Conservation (phyloP, 495 filamentous ascomycete species). For the Hypoxylon fuscum region DNA sequence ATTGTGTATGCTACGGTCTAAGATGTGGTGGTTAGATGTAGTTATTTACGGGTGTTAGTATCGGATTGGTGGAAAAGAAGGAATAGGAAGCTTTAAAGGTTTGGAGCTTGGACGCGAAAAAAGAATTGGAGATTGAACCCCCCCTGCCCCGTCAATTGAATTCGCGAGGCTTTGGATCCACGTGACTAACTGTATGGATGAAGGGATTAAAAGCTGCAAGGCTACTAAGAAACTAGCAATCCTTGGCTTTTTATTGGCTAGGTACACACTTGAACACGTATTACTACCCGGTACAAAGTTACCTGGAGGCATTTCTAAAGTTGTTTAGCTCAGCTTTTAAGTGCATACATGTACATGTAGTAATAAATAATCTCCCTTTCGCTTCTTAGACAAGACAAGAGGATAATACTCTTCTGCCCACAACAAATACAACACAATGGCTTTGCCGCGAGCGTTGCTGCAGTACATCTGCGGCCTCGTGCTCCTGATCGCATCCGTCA, state of each 20-base stretch:
- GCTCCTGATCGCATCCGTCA: slow-evolving; percentile 67
- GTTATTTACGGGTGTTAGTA: slow-evolving; percentile 10
- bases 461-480: slow-evolving; percentile 56
- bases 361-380: slow-evolving; percentile 26
- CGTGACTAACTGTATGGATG: slow-evolving; percentile 19
- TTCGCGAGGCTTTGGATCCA: slow-evolving; percentile 14
- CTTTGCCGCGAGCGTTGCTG: slow-evolving; percentile 50
- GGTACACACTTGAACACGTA: slow-evolving; percentile 46
- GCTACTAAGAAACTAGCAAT: slow-evolving; percentile 2
- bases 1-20: slow-evolving; percentile 6
- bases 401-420: not conserved
- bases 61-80: slow-evolving; percentile 12
- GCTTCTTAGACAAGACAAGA: slow-evolving; percentile 6
- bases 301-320: slow-evolving; percentile 23
- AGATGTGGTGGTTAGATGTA: slow-evolving; percentile 10
- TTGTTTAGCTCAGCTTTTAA: slow-evolving; percentile 14
- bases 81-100: not conserved
- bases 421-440: slow-evolving; percentile 43
- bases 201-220: too few species aligned
- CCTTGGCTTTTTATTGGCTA: slow-evolving; percentile 22
- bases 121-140: slow-evolving; percentile 6
- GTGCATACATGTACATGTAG: too few species aligned
- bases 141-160: not conserved
- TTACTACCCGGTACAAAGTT: slow-evolving; percentile 29
- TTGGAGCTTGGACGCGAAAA: slow-evolving; percentile 26